These are phyloP conservation scores for Pseudopithomyces maydicus DNA, from an alignment of 2,329 filamentous ascomycete species.

Conservation along the genomic window DNA sequence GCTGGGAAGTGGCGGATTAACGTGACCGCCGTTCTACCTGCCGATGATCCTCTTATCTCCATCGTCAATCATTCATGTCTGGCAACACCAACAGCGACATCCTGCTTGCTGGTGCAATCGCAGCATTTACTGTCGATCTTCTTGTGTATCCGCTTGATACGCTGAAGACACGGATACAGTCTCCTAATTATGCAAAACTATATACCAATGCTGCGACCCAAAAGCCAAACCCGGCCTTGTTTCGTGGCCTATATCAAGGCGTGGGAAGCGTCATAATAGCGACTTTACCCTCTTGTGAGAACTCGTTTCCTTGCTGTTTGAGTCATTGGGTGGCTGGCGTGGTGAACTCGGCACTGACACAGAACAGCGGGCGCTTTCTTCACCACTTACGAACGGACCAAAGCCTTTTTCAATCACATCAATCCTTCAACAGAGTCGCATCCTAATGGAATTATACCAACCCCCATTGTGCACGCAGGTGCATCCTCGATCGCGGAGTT, in stretches of 20 bases:
- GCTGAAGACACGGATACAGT: slow-evolving; percentile 84
- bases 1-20: not conserved
- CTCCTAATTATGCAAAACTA: slow-evolving; percentile 71
- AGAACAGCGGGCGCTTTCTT: slow-evolving; percentile 81
- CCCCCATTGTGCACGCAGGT: slow-evolving; percentile 71
- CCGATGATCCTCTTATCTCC: not conserved
- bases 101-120: slow-evolving; percentile 73
- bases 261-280: slow-evolving; percentile 83
- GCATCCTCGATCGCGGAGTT: slow-evolving; percentile 80
- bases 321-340: not conserved
- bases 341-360: not conserved
- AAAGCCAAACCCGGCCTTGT: slow-evolving; percentile 60
- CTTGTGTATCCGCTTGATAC: slow-evolving; percentile 89
- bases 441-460: slow-evolving; percentile 58
- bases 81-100: slow-evolving; percentile 58
- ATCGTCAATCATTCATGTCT: slow-evolving; percentile 24
- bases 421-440: slow-evolving; percentile 49
- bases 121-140: slow-evolving; percentile 84
- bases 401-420: slow-evolving; percentile 62
- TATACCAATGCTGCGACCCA: slow-evolving; percentile 65
- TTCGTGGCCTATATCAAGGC: slow-evolving; percentile 83
- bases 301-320: not conserved
- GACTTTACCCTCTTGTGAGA: slow-evolving; percentile 79
- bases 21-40: not conserved
- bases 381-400: slow-evolving; percentile 82